These are phyloP conservation scores for Orbilia oligospora DNA, from an alignment of 2,329 filamentous ascomycete genomes.

Conservation along the genomic window DNA sequence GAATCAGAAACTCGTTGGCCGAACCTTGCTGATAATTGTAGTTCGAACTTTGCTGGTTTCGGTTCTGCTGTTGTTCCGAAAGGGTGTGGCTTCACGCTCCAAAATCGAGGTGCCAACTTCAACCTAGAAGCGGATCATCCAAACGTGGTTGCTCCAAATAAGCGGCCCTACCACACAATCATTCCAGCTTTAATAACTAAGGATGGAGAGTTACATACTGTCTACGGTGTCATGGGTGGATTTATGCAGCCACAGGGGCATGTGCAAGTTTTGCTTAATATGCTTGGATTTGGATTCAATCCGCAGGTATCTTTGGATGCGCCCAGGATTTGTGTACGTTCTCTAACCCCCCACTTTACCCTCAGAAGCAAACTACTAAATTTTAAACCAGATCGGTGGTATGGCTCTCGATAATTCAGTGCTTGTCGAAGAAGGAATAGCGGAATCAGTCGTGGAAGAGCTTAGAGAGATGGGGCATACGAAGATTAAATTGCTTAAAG, in stretches of 20 bases:
- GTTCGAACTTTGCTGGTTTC: constrained; percentile 88
- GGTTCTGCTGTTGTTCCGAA: constrained; percentile 87
- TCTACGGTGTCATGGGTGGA: constrained; percentile 97
- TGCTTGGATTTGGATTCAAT: constrained; percentile 83
- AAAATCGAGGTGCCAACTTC: constrained; percentile 94
- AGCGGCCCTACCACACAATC: constrained; percentile 97
- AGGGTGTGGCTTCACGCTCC: constrained; percentile 91
- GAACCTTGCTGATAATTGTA: constrained; percentile 29
- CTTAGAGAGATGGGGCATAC: constrained; percentile 80
- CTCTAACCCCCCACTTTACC: background rate
- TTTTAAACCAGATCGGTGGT: constrained; percentile 72
- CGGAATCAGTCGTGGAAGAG: constrained; percentile 76
- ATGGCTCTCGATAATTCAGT: constrained; percentile 72
- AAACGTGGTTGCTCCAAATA: constrained; percentile 83
- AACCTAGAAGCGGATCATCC: constrained; percentile 78
- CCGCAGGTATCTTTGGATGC: constrained; percentile 92
- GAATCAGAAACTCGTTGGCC: background rate
- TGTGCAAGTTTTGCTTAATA: constrained; percentile 90
- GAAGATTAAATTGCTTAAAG: constrained; percentile 76
- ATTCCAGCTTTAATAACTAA: constrained; percentile 94
- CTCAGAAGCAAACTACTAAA: constrained; percentile 24
- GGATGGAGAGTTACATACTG: constrained; percentile 65
- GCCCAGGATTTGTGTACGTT: constrained; percentile 84
- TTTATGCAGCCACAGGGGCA: constrained; percentile 99
- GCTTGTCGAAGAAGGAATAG: constrained; percentile 89